These are phyloP conservation scores for Agroathelia rolfsii DNA, from an alignment of 1,284 basidiomycete species.

Conservation along the genomic window DNA sequence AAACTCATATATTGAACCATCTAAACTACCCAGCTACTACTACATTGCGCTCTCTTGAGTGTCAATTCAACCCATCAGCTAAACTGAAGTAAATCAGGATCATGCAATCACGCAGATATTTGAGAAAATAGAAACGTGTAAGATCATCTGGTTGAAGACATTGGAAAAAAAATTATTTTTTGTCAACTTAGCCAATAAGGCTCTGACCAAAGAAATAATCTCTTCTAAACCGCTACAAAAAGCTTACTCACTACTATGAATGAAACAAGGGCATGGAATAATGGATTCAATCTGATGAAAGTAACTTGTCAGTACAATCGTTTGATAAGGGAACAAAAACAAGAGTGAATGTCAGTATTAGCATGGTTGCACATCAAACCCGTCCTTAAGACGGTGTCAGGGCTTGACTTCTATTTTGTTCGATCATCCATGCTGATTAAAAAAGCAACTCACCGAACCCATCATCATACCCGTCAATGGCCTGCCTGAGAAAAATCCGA, in stretches of 20 bases:
- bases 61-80: not conserved
- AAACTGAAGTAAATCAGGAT: not conserved
- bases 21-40: not conserved
- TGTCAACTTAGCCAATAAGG: no score
- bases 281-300: no score
- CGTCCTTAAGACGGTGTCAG: slow-evolving; percentile 67
- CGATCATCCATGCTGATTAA: slow-evolving; percentile 36
- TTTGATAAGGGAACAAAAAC: slow-evolving; percentile 12
- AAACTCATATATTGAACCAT: no score
- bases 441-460: slow-evolving; percentile 32
- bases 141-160: slow-evolving; percentile 36
- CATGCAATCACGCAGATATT: slow-evolving; percentile 5
- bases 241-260: no score
- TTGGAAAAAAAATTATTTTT: slow-evolving; percentile 19
- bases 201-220: no score
- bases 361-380: slow-evolving; percentile 71
- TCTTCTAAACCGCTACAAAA: no score
- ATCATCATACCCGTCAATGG: no score
- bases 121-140: slow-evolving; percentile 1
- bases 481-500: no score
- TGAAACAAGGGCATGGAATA: no score
- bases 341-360: slow-evolving; percentile 80
- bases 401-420: slow-evolving; percentile 81
- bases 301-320: slow-evolving; percentile 13
- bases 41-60: not conserved